These are phyloP conservation scores for Kernera saxatilis DNA, from an alignment of 345 rosid genomes.

Conservation along the genomic window DNA sequence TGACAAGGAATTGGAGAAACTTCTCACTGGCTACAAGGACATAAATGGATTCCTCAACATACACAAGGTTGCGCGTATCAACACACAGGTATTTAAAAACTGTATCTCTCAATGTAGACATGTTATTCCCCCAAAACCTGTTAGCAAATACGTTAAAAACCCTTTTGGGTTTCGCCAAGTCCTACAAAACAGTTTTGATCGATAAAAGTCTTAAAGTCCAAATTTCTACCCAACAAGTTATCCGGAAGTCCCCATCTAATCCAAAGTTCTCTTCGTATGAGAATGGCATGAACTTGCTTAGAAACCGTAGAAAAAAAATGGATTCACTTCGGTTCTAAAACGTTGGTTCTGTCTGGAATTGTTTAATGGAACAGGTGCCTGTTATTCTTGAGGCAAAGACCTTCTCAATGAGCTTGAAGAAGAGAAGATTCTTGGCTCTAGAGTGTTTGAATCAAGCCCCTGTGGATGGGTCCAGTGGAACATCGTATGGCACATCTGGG, in stretches of 20 bases:
- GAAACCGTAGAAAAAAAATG: not conserved
- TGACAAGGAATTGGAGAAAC: conserved; percentile 74
- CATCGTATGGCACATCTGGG: conserved; percentile 67
- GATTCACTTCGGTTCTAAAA: not conserved
- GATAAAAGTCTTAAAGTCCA: not conserved
- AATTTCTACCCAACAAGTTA: not conserved
- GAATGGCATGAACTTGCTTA: not conserved
- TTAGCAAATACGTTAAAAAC: not conserved
- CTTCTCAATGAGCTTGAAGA: conserved; percentile 75
- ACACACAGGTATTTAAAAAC: conserved; percentile 61
- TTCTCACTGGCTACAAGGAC: conserved; percentile 87
- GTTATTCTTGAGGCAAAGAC: conserved; percentile 78
- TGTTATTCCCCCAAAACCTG: not conserved
- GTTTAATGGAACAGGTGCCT: conserved; percentile 54
- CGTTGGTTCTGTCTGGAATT: not conserved
- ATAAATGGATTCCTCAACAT: conserved; percentile 83
- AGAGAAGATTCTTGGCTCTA: conserved; percentile 66
- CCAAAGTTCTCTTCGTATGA: not conserved
- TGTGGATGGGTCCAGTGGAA: conserved; percentile 81
- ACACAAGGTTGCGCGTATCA: conserved; percentile 75
- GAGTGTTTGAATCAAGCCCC: conserved; percentile 97
- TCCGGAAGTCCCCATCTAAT: not conserved
- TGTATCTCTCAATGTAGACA: not conserved
- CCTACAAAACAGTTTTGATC: not conserved
- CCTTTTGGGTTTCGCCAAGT: not conserved